Base-by-base conservation (phyloP, 192 early-diverging fungal species). In the Coemansia sp. region DNA sequence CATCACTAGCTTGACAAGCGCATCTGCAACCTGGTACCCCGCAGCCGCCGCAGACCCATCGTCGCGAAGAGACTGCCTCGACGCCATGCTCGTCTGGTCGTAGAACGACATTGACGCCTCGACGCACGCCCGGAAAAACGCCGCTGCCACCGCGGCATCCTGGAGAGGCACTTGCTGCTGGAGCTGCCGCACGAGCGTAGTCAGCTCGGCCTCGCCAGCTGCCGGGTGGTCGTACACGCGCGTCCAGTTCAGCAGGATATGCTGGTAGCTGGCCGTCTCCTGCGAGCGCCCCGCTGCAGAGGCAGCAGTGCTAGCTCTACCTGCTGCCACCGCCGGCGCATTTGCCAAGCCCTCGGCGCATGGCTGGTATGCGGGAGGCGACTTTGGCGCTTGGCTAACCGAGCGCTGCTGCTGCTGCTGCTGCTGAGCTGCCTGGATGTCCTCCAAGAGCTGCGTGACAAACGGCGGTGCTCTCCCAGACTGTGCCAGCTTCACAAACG, bases 51-150 rank as follows among this genome's bases (percentile, higher is more conserved):
- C 66, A 40, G 52, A 9, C 30, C 59, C 39, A 68, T 61, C 58
- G 7, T 59, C 58, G 18, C 32, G 61, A 35, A 24, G 62, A 43
- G 67, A 32, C 24, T 59, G 53, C 16, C 16, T 35, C 61, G 60
- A 86, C 7, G 34, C 34, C 37, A 24, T 11, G 85, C 75, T 84
- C 66, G 76, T 38, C 61, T 91, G 90, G 61, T 88, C 79, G 34
- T 89, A 93, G 60, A 85, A 84, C 20, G 96, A 89, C 18, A 98
- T 84, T 32, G 90, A 88, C 24, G 92, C 85, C 74, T 97, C 95
- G 0, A 92, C 91, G 75, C 92, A 93, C 8, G 93, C 87, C 8
- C 95, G 86, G 84, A 97, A 97, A 76, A 99, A 99, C 65, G 93
- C 75, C 3, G 94, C 90, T 0, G 90, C 90, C 3, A 90, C 86